Conservation (phyloP, 2,329 filamentous ascomycete species). For the Botrytis galanthina region DNA sequence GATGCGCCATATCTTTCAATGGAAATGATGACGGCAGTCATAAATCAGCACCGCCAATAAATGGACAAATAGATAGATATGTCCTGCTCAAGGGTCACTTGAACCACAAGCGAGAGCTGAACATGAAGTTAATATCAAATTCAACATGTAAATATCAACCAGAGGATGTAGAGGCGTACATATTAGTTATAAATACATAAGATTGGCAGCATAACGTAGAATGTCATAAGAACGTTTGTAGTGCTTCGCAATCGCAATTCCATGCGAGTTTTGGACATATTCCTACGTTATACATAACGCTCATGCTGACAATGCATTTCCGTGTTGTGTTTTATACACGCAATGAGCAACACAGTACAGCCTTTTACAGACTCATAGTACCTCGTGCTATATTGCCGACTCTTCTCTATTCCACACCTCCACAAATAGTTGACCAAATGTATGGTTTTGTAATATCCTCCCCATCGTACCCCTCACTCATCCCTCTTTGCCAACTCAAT, state of each 20-base stretch:
- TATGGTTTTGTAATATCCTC: neutral
- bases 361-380: neutral
- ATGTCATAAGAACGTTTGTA: neutral
- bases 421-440: neutral
- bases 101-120: neutral
- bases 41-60: neutral
- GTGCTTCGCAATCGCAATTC: neutral
- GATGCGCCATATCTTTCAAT: neutral
- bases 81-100: neutral
- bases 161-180: neutral
- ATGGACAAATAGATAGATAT: neutral
- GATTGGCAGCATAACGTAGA: neutral
- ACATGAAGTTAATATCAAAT: neutral
- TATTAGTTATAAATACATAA: neutral
- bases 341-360: conserved; percentile 7
- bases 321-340: conserved; percentile 2
- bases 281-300: conserved; percentile 1
- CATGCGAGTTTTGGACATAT: neutral
- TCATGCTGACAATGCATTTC: conserved; percentile 5
- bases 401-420: neutral
- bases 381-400: conserved; percentile 1
- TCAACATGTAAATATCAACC: neutral
- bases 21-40: neutral
- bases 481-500: conserved; percentile 38
- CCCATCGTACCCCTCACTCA: conserved; percentile 25